Base-by-base conservation (phyloP, 1,139 yeast genomes). In the Magnusiomyces clavatus region DNA sequence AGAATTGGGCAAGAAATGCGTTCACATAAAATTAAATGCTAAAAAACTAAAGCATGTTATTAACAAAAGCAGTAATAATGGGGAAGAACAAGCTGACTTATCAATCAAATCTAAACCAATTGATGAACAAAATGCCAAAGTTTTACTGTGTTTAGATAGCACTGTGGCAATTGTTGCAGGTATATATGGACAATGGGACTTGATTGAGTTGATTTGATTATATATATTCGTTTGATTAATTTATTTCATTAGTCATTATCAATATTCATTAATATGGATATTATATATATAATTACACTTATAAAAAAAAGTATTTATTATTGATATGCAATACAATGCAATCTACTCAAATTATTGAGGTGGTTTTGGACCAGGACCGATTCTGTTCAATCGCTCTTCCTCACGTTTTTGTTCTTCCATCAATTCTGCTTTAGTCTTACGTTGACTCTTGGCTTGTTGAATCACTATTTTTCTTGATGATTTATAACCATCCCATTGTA, bases 1-100 rank as follows among this genome's bases (percentile, higher is more conserved):
- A 17, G 64, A 66, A 6, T 60, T 74, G 41, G 74, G 70, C n/a
- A 70, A 70, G 51, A 71, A 71, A 56, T 58, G 49, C 56, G 54
- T 34, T 14, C 52, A 31, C 6, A 51, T 46, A 49, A 48, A 44
- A 36, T 5, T 46, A 16, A 34, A 24, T 13, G 13, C 12, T 17
- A 12, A 20, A 29, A 43, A 37, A 34, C 17, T 14, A 43, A 43
- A 31, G 31, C 4, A 24, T 24, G 4, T 24, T 24, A 24, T 8
- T 5, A 24, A 24, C n/a, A n/a, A n/a, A n/a, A n/a, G n/a, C n/a
- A n/a, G n/a, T 24, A 24, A 24, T 24, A 24, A 24, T 24, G 4
- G 4, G 31, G 8, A 4, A 4, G 31, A 24, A 24, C 31, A 24
- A 5, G 8, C 31, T 24, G 31, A 24, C 8, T 24, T 8, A 4